A percentile compares a stretch with the other conserved stretches of the same genome.
Evolutionary conservation across 163 green algal genomes (phyloP).

Genomic region (Volvox carteri): DNA sequence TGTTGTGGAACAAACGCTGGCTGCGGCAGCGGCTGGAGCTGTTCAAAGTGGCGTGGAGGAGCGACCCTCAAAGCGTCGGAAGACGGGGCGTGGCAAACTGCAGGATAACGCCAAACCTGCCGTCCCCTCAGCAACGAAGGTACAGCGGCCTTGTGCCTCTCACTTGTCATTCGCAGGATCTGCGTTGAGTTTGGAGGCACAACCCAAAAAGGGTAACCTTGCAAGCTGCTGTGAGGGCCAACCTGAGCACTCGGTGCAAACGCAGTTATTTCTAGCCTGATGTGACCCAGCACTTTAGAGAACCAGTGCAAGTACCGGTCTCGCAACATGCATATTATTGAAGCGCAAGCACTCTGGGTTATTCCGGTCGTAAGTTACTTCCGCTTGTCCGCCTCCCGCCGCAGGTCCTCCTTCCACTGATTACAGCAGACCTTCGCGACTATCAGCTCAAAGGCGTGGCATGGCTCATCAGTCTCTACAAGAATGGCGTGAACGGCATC

Average conservation of each 20-base stretch:
- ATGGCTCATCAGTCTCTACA: slow-evolving; percentile 95
- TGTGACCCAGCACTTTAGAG: neutral
- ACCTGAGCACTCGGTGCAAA: neutral
- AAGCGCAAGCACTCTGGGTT: neutral
- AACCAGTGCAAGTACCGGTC: neutral
- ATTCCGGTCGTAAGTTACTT: neutral
- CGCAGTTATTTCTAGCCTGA: neutral
- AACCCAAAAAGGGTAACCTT: neutral
- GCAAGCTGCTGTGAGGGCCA: neutral
- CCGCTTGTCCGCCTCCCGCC: neutral
- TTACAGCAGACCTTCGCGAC: slow-evolving; percentile 86
- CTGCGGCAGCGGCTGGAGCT: neutral
- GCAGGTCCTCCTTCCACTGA: slow-evolving; percentile 86
- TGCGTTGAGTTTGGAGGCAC: neutral
- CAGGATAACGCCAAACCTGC: neutral
- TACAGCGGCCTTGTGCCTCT: neutral
- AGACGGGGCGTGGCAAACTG: slow-evolving; percentile 6
- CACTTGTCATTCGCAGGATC: neutral
- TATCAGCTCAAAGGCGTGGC: slow-evolving; percentile 97
- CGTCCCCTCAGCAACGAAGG: neutral
- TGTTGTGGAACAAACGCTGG: slow-evolving; percentile 19
- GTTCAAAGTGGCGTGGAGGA: neutral
- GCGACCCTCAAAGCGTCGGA: slow-evolving; percentile 8
- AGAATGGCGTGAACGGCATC: slow-evolving; percentile 98
- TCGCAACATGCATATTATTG: neutral